Evolutionary conservation across 495 filamentous ascomycete genomes (phyloP), one percentile per base, ranked within the genome.

Genomic region (Bacidia rubella): DNA sequence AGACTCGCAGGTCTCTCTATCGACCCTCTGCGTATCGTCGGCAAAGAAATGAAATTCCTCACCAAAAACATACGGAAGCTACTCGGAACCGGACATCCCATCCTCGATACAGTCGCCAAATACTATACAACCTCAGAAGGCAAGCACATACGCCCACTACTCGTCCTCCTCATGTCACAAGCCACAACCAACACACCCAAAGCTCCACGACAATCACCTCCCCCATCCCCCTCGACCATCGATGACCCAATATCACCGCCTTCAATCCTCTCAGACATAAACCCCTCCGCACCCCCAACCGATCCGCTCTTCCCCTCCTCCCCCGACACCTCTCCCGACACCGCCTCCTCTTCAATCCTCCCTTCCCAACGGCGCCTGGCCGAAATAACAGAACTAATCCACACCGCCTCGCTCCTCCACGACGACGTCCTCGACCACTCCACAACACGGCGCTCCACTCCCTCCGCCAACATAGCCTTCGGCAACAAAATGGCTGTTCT

Each of bases 401-500:
- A 95, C 66, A 96, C 92, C 2, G 92, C 92, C 2, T 96, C 92
- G 11, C 78, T 98, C 21, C 78, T 98, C 3, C 92, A 98, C 66
- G 92, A 98, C 73, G 92, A 98, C 69, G 93, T 98, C 24, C 93
- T 98, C 60, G 92, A 98, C 63, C 86, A 89, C 58, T 90, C 92
- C 0, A 72, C 82, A 23, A 82, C 86, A 0, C 80, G 92, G 27
- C 81, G 92, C 29, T 86, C 86, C 3, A 76, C 79, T 24, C 86
- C 85, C 23, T 93, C 86, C 2, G 93, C 92, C 11, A 98, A 97
- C 61, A 74, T 87, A 49, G 85, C 85, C 47, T 96, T 95, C 57
- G 92, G 92, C 47, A 98, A 98, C 70, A 98, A 98, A 69, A 95
- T 97, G 87, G 90, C 93, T 3, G 90, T 98, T 1, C 69, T 98